Evolutionary conservation across 2,329 filamentous ascomycete species (phyloP), one percentile per base, ranked within the genome.

Genomic region (Aspergillus quadrilineatus): DNA sequence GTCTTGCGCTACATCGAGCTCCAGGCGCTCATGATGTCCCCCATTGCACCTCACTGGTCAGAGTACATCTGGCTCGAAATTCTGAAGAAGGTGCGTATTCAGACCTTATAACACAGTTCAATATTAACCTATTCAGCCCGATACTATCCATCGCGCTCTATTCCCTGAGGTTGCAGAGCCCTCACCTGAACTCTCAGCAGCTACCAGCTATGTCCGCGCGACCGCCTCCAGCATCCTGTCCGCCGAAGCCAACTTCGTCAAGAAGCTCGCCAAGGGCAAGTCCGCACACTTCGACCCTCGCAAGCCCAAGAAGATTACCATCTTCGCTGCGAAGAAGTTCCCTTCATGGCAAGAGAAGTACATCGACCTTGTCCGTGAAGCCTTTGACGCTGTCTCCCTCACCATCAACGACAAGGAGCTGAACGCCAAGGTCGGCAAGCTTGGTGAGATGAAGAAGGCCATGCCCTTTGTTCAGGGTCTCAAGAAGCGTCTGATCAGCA

Each of bases 61-160:
- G 94, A 99, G 71, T 89, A 96, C 75, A 86, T 99, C 70, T 97
- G 92, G 91, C 85, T 89, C 53, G 93, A 97, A 75, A 85, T 97
- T 1, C 85, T 99, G 59, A 85, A 89, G 71, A 92, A 87, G 70
- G 75, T 76, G 49, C 53, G 57, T 50, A 6, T 49, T 44, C 46
- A 32, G 30, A 45, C 15, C 5, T 12, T 15, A 22, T 30, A 28
- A 32, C 53, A 50, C 30, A 10, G 26, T 9, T 39, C 45, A 30
- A 29, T 14, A 6, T 15, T 39, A 32, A 30, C 41, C 4, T 37
- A 43, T 55, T 2, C 58, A 90, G 79, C 73, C 83, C 36, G 77
- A 81, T 54, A 89, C 88, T 6, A 85, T 99, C 67, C 92, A 97
- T 77, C 85, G 87, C 51, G 91, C 89, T 10, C 80, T 80, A 41